Base-by-base conservation (phyloP, 2,329 filamentous ascomycete genomes). In the Falciphora oryzae region DNA sequence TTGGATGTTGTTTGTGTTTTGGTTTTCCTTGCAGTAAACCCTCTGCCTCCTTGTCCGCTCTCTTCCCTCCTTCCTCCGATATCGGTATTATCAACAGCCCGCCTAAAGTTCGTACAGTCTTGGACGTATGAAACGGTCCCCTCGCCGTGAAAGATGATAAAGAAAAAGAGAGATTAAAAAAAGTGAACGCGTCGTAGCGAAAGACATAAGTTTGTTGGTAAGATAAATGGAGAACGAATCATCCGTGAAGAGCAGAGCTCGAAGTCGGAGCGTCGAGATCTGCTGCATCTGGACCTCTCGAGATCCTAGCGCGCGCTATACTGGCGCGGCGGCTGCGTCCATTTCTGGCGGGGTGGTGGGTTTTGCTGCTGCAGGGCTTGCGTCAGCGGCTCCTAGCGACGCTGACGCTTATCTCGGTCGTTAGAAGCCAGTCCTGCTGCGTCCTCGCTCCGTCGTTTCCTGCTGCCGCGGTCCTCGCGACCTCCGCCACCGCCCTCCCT, bases 381-480 rank as follows among this genome's bases (percentile, higher is more conserved):
- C 22, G 44, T 25, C 18, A 31, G 25, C 10, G 53, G n/a, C 31
- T 56, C 69, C 72, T 78, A 84, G 70, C 80, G 79, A 73, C 84
- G 79, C 67, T 76, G 78, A 72, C 84, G 78, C 77, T 86, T 86
- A 66, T 86, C 83, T 65, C 80, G 77, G 56, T 84, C 81, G 69
- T 72, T 78, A 22, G 78, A 79, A 79, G 44, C 44, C 22, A 67
- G 61, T 65, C 81, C 80, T 67, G 73, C 75, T n/a, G 79, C 82
- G 63, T 84, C 83, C 66, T 84, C 83, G 68, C 81, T 84, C 69
- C 76, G 76, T 53, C 79, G 77, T 71, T 81, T 81, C 65, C 76
- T 72, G 53, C 76, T 73, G 56, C 76, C 71, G 4, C 73, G 67
- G 56, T 80, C 77, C 31, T 79, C 77, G 13, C 76, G 71, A 10